These are phyloP conservation scores for Petrea volubilis DNA, from an alignment of 257 asterid genomes.

Conservation along the genomic window DNA sequence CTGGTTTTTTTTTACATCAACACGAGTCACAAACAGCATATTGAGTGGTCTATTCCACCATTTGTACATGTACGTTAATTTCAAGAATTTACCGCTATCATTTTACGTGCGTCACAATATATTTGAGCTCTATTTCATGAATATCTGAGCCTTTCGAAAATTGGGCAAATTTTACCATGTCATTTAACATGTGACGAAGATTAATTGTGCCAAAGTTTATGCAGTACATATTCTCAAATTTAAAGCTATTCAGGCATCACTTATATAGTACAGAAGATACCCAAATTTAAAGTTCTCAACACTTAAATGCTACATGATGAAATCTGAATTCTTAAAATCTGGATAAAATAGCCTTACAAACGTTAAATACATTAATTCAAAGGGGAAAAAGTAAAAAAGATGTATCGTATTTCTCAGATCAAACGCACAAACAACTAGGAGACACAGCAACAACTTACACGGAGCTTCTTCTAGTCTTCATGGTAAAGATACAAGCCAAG, in stretches of 20 bases:
- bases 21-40: too few species aligned
- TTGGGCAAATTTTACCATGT: too few species aligned
- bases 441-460: slow-evolving; percentile 5
- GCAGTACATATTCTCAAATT: too few species aligned
- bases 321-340: neutral
- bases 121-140: too few species aligned
- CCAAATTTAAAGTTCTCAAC: neutral
- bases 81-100: too few species aligned
- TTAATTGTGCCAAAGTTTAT: too few species aligned
- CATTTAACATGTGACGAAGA: too few species aligned
- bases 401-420: neutral
- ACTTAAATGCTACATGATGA: neutral
- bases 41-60: too few species aligned
- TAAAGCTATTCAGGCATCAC: neutral
- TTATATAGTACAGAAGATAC: neutral
- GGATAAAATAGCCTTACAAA: slow-evolving; percentile 1
- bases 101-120: too few species aligned
- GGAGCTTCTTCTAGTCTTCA: slow-evolving; percentile 38
- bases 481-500: slow-evolving; percentile 93
- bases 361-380: slow-evolving; percentile 10
- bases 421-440: slow-evolving; percentile 10
- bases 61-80: too few species aligned
- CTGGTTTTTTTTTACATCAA: too few species aligned
- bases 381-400: neutral
- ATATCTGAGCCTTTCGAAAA: too few species aligned